These are phyloP conservation scores for Debaryomyces maramus DNA, from an alignment of 805 yeast species.

Conservation along the genomic window DNA sequence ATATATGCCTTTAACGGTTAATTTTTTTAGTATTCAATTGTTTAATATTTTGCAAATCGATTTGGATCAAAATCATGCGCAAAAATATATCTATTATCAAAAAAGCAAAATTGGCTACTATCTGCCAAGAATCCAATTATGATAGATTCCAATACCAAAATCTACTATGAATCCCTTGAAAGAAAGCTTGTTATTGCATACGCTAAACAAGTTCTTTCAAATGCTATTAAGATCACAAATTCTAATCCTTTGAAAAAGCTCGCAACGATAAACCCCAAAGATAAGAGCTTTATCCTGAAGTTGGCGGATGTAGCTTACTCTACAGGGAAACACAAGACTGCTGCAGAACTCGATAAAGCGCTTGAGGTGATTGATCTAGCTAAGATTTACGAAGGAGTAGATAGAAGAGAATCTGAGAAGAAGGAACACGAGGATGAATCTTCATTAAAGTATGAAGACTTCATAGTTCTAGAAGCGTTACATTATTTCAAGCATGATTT, in stretches of 20 bases:
- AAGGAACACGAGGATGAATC: slow-evolving; percentile 3
- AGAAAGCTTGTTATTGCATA: slow-evolving; percentile 9
- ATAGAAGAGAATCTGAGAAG: slow-evolving; percentile 37
- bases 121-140: too few relatives aligned
- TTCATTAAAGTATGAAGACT: slow-evolving; percentile 33
- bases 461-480: slow-evolving; percentile 32
- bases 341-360: slow-evolving; percentile 46
- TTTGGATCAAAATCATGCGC: too few relatives aligned
- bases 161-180: slow-evolving; percentile 8
- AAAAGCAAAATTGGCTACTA: too few relatives aligned
- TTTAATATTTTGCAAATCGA: too few relatives aligned
- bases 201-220: slow-evolving; percentile 8
- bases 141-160: not conserved
- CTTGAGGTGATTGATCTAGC: slow-evolving; percentile 64
- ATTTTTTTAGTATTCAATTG: too few relatives aligned
- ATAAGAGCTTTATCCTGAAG: slow-evolving; percentile 5
- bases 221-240: slow-evolving; percentile 1
- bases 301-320: slow-evolving; percentile 2
- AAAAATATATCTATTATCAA: too few relatives aligned
- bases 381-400: slow-evolving; percentile 60
- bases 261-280: not conserved
- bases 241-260: slow-evolving; percentile 3
- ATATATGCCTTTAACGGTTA: too few relatives aligned
- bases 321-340: slow-evolving; percentile 14
- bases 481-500: slow-evolving; percentile 66